Percentiles rank a stretch among this genome's conserved stretches.
Evolutionary conservation across 257 asterid species (phyloP).

Genomic region (Lantana camara): DNA sequence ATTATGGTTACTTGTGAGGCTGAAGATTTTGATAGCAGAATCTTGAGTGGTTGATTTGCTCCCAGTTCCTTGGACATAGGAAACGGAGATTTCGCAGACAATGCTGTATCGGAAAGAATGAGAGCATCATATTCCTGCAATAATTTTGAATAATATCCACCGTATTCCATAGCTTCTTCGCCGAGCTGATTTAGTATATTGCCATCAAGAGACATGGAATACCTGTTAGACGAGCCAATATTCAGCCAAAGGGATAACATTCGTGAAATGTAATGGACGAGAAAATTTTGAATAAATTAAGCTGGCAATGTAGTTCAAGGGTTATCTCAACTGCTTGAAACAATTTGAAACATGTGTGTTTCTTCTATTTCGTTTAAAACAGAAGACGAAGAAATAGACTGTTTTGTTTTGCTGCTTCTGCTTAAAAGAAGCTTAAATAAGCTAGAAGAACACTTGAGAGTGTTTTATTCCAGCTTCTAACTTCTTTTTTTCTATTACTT

Average conservation of each 20-base stretch:
- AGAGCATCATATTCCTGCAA: conserved; percentile 85
- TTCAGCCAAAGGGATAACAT: conserved; percentile 9
- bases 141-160: conserved; percentile 86
- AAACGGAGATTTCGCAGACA: conserved; percentile 30
- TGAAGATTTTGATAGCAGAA: conserved; percentile 47
- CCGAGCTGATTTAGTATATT: conserved; percentile 52
- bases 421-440: too few species aligned
- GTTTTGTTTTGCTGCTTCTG: too few species aligned
- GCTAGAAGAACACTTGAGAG: too few species aligned
- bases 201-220: conserved; percentile 79
- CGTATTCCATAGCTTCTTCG: conserved; percentile 55
- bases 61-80: conserved; percentile 73
- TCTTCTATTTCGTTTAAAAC: too few species aligned
- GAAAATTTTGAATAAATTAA: neutral
- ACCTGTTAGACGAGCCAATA: conserved; percentile 47
- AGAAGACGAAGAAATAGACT: too few species aligned
- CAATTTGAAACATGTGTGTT: too few species aligned
- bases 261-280: neutral
- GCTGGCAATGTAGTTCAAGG: neutral
- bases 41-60: conserved; percentile 77
- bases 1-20: conserved; percentile 47
- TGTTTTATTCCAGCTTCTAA: too few species aligned
- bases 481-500: too few species aligned
- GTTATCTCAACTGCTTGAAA: too few species aligned
- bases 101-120: conserved; percentile 45